These are phyloP conservation scores for Capillidium heterosporum DNA, from an alignment of 371 early-diverging fungal species.

Conservation along the genomic window DNA sequence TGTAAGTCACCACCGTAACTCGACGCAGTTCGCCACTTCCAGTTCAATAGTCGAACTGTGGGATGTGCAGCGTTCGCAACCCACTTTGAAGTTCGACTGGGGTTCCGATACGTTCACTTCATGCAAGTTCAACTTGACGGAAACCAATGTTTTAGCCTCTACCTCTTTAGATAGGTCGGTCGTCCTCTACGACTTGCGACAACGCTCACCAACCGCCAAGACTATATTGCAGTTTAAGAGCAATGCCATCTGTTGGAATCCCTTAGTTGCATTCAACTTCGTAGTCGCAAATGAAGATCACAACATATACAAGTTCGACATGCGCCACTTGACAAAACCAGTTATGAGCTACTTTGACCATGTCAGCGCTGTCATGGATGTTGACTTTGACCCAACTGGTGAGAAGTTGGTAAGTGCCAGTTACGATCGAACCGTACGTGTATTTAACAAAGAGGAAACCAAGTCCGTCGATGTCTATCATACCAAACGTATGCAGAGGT, in stretches of 20 bases:
- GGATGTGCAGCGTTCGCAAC: conserved; percentile 72
- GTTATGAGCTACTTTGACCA: conserved; percentile 84
- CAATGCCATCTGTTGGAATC: conserved; percentile 95
- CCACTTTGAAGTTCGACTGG: conserved; percentile 69
- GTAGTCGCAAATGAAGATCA: conserved; percentile 95
- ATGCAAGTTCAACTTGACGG: conserved; percentile 87
- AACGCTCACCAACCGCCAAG: conserved; percentile 60
- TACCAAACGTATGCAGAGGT: conserved; percentile 94
- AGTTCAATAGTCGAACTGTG: conserved; percentile 74
- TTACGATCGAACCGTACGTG: conserved; percentile 88
- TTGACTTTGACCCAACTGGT: conserved; percentile 97
- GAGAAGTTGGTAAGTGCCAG: conserved; percentile 90
- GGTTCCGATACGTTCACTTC: conserved; percentile 85
- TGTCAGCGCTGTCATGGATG: conserved; percentile 89
- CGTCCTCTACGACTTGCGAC: conserved; percentile 83
- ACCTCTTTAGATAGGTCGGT: conserved; percentile 84
- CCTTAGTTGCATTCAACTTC: conserved; percentile 90
- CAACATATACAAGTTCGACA: conserved; percentile 89
- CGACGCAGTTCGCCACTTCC: conserved; percentile 73
- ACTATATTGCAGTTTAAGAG: conserved; percentile 58
- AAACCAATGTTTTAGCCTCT: conserved; percentile 74
- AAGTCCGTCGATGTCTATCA: conserved; percentile 94
- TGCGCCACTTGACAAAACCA: conserved; percentile 79
- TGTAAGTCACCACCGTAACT: conserved; percentile 52
- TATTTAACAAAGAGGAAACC: conserved; percentile 65